Base-by-base conservation (phyloP, 2,329 filamentous ascomycete genomes). In the Ceratocystis cacaofunesta region DNA sequence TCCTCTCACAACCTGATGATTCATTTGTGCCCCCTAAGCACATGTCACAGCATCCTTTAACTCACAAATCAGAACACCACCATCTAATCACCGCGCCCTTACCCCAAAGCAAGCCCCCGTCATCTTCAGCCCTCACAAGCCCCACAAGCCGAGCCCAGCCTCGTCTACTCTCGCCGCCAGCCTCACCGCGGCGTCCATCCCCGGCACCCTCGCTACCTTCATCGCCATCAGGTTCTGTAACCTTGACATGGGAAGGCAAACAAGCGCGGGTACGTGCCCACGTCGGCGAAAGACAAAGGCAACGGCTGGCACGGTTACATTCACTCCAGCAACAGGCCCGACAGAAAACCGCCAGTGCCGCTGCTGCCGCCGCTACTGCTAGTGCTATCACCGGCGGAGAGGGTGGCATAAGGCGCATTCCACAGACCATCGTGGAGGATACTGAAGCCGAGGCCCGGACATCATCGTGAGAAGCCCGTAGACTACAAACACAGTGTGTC, bases 341-440 rank as follows among this genome's bases (percentile, higher is more conserved):
- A 3, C 19, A 58, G 19, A 58, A 58, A 36, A 30, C 55, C 28
- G 25, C 55, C 55, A 22, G 19, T 7, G 25, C 48, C 41, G 64
- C 19, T 46, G n/a, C 32, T 30, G 22, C 41, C 12, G 8, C 32
- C 32, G 8, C 32, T 10, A 36, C 32, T 41, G 10, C 36, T 41
- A 5, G 10, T 41, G 36, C 36, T 41, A 15, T 12, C 36, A 5
- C 36, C 3, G 36, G 36, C 12, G 36, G 36, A 41, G 36, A 41
- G 36, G 48, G 60, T 15, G 19, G 19, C 44, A 44, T 46, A 10
- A 58, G 52, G 15, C 19, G 17, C 58, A 52, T 62, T 41, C 48
- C 58, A 12, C 43, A 66, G 22, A 62, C 64, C 4, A 62, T 65
- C 19, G 30, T 25, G 25, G 32, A 65, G 19, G 63, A 62, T 55